A percentile compares a stretch with the other conserved stretches of the same genome.
phyloP scores from a whole-genome alignment of 73 alveolate species.

The Uronychia binucleata region DNA sequence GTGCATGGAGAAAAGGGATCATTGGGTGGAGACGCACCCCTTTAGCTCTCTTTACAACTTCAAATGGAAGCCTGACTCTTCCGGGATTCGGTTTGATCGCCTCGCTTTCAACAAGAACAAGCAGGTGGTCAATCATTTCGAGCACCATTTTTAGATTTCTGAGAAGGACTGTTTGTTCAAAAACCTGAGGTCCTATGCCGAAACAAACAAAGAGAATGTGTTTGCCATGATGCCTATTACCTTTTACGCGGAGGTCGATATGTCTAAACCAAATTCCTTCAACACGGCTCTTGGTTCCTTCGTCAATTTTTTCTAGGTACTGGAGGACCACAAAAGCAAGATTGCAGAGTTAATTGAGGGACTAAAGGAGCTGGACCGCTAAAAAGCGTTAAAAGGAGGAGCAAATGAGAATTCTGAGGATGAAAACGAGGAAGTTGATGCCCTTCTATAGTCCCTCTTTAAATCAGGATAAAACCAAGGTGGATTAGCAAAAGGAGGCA shows the following conservation, averaged over 20 bases:
- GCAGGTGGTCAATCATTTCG: slow-evolving; percentile 94
- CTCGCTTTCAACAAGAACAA: slow-evolving; percentile 57
- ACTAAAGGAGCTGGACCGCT: neutral
- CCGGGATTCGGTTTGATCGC: slow-evolving; percentile 76
- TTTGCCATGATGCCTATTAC: slow-evolving; percentile 87
- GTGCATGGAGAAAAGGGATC: slow-evolving; percentile 52
- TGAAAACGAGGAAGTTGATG: neutral
- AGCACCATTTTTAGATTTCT: slow-evolving; percentile 85
- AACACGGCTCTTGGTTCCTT: slow-evolving; percentile 19
- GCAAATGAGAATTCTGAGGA: neutral
- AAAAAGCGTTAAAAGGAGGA: neutral
- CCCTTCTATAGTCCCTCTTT: neutral
- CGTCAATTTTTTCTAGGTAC: slow-evolving; percentile 13
- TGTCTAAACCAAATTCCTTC: slow-evolving; percentile 20
- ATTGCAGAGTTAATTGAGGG: slow-evolving; percentile 5
- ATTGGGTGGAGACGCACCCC: slow-evolving; percentile 57
- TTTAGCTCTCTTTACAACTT: slow-evolving; percentile 57
- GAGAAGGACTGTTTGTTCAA: slow-evolving; percentile 88
- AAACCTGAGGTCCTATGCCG: slow-evolving; percentile 76
- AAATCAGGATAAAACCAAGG: neutral
- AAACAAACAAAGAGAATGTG: slow-evolving; percentile 72
- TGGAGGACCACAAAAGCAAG: slow-evolving; percentile 41
- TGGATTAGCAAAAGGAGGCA: neutral
- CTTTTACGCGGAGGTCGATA: slow-evolving; percentile 42
- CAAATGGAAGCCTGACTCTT: slow-evolving; percentile 86